Evolutionary conservation across 176 grass and related monocot genomes (phyloP).

Genomic region (Thinopyrum elongatum): DNA sequence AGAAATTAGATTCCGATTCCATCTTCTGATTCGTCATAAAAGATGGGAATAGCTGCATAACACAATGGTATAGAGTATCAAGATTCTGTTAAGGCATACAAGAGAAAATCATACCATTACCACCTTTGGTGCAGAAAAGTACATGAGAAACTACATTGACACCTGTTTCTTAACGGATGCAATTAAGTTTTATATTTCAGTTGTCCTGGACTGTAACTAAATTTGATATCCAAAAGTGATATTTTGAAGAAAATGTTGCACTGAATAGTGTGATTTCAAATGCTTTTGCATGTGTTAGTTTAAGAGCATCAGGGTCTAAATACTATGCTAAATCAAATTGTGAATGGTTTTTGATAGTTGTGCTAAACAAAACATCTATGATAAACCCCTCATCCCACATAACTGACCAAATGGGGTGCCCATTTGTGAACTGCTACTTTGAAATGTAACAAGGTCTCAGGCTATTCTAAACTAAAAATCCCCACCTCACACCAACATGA

Average conservation of each 20-base stretch:
- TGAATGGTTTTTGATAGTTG: neutral
- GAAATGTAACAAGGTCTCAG: neutral
- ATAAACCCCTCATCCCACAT: neutral
- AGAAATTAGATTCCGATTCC: slow-evolving; percentile 14
- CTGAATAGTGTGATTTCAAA: slow-evolving; percentile 1
- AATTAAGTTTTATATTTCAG: neutral
- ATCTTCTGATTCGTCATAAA: neutral
- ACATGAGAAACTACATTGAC: neutral
- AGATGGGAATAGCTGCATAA: slow-evolving; percentile 1
- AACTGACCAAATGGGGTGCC: neutral
- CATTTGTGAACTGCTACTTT: neutral
- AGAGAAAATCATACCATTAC: neutral
- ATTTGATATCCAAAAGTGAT: neutral
- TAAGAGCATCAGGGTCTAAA: neutral
- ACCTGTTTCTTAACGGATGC: too few relatives aligned
- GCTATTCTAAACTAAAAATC: neutral
- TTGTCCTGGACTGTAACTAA: neutral
- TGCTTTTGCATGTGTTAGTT: neutral
- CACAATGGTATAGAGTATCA: neutral
- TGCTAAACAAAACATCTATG: neutral
- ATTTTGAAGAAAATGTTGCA: neutral
- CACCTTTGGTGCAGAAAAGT: neutral
- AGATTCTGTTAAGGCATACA: neutral
- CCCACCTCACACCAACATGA: neutral
- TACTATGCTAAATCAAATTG: neutral